Evolutionary conservation across 805 yeast genomes (phyloP).

Genomic region (Saccharomycopsis fermentans): DNA sequence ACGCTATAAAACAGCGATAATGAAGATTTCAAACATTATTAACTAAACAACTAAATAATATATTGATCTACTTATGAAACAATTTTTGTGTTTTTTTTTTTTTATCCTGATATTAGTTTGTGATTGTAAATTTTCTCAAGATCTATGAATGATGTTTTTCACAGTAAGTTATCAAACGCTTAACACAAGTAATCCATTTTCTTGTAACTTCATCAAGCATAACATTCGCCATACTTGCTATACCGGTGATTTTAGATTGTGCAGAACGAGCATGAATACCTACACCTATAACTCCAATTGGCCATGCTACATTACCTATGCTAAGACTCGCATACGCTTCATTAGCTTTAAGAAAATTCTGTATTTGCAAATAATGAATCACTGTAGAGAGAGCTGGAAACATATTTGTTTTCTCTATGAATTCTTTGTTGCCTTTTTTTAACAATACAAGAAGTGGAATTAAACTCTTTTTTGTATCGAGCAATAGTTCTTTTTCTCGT

Average conservation of each 20-base stretch:
- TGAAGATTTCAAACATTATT: constrained; percentile 18
- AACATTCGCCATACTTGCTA: constrained; percentile 48
- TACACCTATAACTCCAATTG: constrained; percentile 71
- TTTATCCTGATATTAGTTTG: neutral
- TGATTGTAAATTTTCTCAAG: neutral
- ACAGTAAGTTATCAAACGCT: constrained; percentile 55
- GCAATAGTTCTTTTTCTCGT: constrained; percentile 24
- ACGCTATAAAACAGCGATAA: constrained; percentile 16
- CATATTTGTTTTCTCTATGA: constrained; percentile 25
- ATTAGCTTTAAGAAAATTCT: constrained; percentile 42
- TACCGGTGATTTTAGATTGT: constrained; percentile 45
- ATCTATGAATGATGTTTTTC: constrained; percentile 23
- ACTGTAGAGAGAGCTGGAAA: constrained; percentile 51
- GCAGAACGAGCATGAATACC: constrained; percentile 73
- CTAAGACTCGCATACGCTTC: constrained; percentile 66
- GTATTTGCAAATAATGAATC: constrained; percentile 46
- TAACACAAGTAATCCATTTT: constrained; percentile 65
- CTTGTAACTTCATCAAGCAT: constrained; percentile 71
- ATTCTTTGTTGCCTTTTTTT: constrained; percentile 30
- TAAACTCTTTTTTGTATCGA: constrained; percentile 40
- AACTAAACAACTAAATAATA: constrained; percentile 1
- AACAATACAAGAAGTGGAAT: constrained; percentile 46
- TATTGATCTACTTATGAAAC: neutral
- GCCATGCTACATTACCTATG: constrained; percentile 89
- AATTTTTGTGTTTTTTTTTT: neutral